phyloP scores from a whole-genome alignment of 1,139 yeast genomes.

The Lodderomyces metapsilosis region DNA sequence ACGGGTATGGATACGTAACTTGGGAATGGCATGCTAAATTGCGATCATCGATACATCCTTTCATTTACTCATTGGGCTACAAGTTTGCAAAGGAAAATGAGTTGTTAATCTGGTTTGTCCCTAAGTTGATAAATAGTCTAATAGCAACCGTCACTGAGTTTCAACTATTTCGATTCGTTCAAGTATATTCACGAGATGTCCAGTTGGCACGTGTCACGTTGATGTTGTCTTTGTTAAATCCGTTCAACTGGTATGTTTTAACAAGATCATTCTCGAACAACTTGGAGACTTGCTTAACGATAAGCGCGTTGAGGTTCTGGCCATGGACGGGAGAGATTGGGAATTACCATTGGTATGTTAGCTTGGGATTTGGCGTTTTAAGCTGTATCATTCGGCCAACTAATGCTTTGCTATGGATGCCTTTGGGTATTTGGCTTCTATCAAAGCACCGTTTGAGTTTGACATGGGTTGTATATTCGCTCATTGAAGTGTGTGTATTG shows the following conservation, averaged over 20 bases:
- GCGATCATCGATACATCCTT: slow-evolving; percentile 79
- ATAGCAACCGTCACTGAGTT: slow-evolving; percentile 75
- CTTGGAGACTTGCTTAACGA: slow-evolving; percentile 71
- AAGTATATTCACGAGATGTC: slow-evolving; percentile 26
- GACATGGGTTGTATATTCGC: slow-evolving; percentile 15
- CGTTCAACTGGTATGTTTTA: slow-evolving; percentile 79
- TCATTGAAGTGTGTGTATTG: slow-evolving; percentile 20
- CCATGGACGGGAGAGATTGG: slow-evolving; percentile 47
- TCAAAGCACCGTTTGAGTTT: neutral
- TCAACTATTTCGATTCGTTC: slow-evolving; percentile 50
- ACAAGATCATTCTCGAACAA: slow-evolving; percentile 88
- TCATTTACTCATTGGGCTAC: slow-evolving; percentile 55
- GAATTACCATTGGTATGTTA: slow-evolving; percentile 16
- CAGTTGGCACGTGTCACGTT: slow-evolving; percentile 46
- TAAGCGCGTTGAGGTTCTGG: slow-evolving; percentile 73
- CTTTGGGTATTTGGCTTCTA: slow-evolving; percentile 43
- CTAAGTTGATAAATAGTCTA: slow-evolving; percentile 67
- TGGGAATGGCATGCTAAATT: slow-evolving; percentile 92
- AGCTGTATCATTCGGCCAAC: slow-evolving; percentile 81
- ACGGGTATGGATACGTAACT: slow-evolving; percentile 79
- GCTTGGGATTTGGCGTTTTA: slow-evolving; percentile 47
- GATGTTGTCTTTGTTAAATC: slow-evolving; percentile 59
- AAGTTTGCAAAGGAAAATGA: slow-evolving; percentile 17
- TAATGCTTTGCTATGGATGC: slow-evolving; percentile 71
- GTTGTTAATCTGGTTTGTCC: slow-evolving; percentile 31